Base-by-base conservation (phyloP, 768 basidiomycete genomes). In the Mycena capillaripes region DNA sequence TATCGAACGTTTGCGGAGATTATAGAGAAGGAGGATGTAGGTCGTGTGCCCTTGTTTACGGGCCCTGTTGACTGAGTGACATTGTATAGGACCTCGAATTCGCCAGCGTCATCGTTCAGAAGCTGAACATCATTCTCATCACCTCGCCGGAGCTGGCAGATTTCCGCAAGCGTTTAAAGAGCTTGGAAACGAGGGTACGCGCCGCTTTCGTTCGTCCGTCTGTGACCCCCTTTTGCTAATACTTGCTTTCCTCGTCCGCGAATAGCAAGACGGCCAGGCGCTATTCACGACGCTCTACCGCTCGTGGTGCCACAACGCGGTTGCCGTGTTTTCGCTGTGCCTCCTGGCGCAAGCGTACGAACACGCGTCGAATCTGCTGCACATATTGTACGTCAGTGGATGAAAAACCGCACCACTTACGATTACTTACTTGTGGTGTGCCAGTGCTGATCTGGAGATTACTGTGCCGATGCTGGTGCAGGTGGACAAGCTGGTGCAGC, bases 281-380 rank as follows among this genome's bases (percentile, higher is more conserved):
- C 81, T 99, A 25, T 99, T 99, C 80, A 95, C 94, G 14, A 95
- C 94, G 0, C 84, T 99, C 4, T 99, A 99, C 78, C 89, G 96
- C 23, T 99, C 97, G 23, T 99, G 98, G 98, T 99, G 97, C 80
- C 98, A 99, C 77, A 98, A 98, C 78, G 95, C 97, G 1, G 97
- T 99, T 50, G 93, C 98, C 0, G 96, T 96, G 1, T 98, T 99
- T 79, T 96, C 98, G 1, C 87, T 99, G 8, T 99, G 98, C 81
- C 87, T 99, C 32, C 87, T 99, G 29, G 98, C 98, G 7, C 98
- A 99, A 80, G 97, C 98, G 3, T 99, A 99, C 76, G 98, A 99
- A 80, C 98, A 99, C 81, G 98, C 97, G 1, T 97, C 96, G 25
- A 98, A 97, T 80, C 88, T 99, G 4, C 86, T 99, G 21, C 93